These are phyloP conservation scores for Sclerotinia subarctica DNA, from an alignment of 2,329 filamentous ascomycete genomes.

Conservation along the genomic window DNA sequence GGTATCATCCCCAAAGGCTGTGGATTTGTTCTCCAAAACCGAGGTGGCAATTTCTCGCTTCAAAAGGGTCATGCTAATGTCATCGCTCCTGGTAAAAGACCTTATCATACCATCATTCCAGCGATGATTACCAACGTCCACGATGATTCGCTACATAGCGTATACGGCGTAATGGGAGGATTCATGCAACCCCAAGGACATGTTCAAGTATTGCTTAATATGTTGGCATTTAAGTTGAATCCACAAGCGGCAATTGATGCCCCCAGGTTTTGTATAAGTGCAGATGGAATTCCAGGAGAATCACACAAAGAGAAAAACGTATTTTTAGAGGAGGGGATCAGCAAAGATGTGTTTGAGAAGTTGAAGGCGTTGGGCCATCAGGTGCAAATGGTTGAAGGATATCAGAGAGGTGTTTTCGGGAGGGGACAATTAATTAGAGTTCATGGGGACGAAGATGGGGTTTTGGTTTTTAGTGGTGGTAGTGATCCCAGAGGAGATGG, in stretches of 20 bases:
- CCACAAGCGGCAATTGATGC: constrained; percentile 89
- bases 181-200: constrained; percentile 99
- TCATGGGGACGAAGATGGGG: constrained; percentile 61
- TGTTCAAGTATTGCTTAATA: constrained; percentile 86
- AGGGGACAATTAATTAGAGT: constrained; percentile 82
- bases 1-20: constrained; percentile 79
- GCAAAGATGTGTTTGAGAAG: constrained; percentile 62
- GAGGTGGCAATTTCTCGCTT: constrained; percentile 82
- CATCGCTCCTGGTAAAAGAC: constrained; percentile 76
- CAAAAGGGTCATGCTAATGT: constrained; percentile 71
- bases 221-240: constrained; percentile 75
- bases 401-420: constrained; percentile 69
- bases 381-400: constrained; percentile 65
- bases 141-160: constrained; percentile 73
- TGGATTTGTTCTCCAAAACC: constrained; percentile 93
- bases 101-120: constrained; percentile 97
- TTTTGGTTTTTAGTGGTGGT: constrained; percentile 78
- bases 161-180: constrained; percentile 96
- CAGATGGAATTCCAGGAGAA: constrained; percentile 60
- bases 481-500: constrained; percentile 89
- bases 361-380: constrained; percentile 69
- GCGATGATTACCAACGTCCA: constrained; percentile 76
- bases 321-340: constrained; percentile 79
- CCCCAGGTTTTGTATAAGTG: constrained; percentile 83
- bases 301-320: constrained; percentile 57